Evolutionary conservation across 1,139 yeast species (phyloP).

Genomic region (Blastobotrys proliferans): DNA sequence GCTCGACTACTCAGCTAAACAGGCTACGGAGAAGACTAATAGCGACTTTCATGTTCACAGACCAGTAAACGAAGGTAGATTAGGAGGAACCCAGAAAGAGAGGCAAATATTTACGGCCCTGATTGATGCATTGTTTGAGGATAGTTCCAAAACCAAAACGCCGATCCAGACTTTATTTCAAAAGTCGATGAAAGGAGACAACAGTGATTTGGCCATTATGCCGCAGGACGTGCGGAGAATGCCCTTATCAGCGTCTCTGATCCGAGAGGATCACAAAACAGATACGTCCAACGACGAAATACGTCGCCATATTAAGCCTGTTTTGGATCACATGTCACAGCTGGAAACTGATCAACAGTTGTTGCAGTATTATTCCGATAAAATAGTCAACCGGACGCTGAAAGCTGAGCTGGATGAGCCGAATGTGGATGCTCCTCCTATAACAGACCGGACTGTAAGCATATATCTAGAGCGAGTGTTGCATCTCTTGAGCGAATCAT

Average conservation of each 20-base stretch:
- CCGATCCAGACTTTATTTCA: constrained; percentile 1
- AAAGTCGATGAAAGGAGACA: not conserved
- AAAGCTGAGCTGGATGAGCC: not conserved
- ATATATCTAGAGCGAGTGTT: constrained; percentile 23
- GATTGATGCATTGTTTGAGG: constrained; percentile 25
- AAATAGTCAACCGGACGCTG: constrained; percentile 17
- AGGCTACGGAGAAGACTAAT: too few relatives aligned
- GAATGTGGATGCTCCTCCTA: constrained; percentile 15
- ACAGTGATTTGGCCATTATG: not conserved
- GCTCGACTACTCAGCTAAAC: too few relatives aligned
- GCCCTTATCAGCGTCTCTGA: constrained; percentile 1
- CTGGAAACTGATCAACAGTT: constrained; percentile 30
- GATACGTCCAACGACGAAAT: not conserved
- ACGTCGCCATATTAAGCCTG: constrained; percentile 15
- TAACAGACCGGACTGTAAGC: constrained; percentile 18
- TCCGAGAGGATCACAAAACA: not conserved
- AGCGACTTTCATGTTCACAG: constrained; percentile 16
- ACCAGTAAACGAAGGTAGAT: not conserved
- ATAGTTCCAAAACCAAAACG: not conserved
- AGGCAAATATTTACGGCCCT: constrained; percentile 25
- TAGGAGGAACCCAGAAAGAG: constrained; percentile 15
- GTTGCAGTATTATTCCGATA: constrained; percentile 23
- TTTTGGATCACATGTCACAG: constrained; percentile 26
- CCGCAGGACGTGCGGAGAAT: not conserved
- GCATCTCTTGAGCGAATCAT: constrained; percentile 31